Evolutionary conservation across 345 rosid species (phyloP), one percentile per base, ranked within the genome.

Genomic region (Reutealis trisperma): DNA sequence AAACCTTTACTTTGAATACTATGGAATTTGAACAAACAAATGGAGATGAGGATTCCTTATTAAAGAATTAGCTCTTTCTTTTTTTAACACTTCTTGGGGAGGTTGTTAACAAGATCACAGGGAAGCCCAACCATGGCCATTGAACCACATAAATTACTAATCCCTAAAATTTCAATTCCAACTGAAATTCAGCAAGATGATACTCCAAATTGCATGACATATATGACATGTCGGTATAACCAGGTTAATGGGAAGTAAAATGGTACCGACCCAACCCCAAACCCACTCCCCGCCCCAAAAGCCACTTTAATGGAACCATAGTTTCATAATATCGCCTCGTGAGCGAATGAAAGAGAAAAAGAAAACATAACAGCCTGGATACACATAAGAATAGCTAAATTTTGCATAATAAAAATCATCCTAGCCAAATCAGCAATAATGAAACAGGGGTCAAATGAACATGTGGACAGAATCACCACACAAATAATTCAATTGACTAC

Each of bases 401-500:
- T 47, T 72, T 64, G 47, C 71, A 34, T 0, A 45, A 63, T 5
- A 70, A 32, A 15, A 19, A 63, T 42, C 3, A 30, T 70, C 5
- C 34, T 70, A 22, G 59, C 66, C n/a, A 16, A 32, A 59, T 60
- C 18, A 51, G 7, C 44, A 37, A 55, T 22, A 24, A 44, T 25
- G 67, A 73, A 71, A 76, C 41, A 2, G 0, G 59, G 34, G n/a
- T 25, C 54, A 52, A 45, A 62, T 77, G 42, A 27, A 68, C 55
- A 60, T 54, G 60, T 18, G 65, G 77, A 61, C 73, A 25, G 47
- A 27, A 71, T 60, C 19, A 24, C 41, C 68, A 74, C 79, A 75
- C 66, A 75, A 63, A 77, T 51, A 16, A 49, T 69, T 69, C 64
- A 74, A 75, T 66, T 15, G 24, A 55, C 75, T 65, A 45, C 75